Evolutionary conservation across 257 asterid species (phyloP).

Genomic region (Eustoma russellianum): DNA sequence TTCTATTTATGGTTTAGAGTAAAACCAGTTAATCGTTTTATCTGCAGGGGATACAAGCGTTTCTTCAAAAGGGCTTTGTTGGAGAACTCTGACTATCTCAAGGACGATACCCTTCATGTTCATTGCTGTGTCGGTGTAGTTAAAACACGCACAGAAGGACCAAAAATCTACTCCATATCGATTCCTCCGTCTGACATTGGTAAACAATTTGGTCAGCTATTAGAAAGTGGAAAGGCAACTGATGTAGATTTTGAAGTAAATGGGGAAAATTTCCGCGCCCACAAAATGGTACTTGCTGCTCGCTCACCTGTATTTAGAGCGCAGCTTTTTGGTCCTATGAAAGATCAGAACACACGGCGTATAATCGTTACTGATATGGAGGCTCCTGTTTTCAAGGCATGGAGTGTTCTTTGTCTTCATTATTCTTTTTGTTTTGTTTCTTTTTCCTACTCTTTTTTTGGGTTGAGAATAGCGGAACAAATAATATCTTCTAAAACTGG

Average conservation of each 20-base stretch:
- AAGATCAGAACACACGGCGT: slow-evolving; percentile 57
- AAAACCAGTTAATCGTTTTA: slow-evolving; percentile 1
- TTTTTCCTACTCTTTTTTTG: too few species aligned
- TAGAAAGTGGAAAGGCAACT: slow-evolving; percentile 65
- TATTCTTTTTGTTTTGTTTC: too few species aligned
- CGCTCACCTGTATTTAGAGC: slow-evolving; percentile 95
- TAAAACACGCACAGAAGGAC: slow-evolving; percentile 72
- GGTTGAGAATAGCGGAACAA: too few species aligned
- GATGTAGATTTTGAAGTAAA: slow-evolving; percentile 66
- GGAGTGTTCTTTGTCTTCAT: not conserved
- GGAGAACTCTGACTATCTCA: slow-evolving; percentile 80
- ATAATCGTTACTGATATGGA: slow-evolving; percentile 77
- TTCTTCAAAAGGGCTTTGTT: slow-evolving; percentile 64
- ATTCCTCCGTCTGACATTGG: slow-evolving; percentile 78
- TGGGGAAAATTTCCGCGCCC: slow-evolving; percentile 70
- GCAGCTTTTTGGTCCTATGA: slow-evolving; percentile 94
- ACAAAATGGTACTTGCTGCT: slow-evolving; percentile 89
- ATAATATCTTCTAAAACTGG: too few species aligned
- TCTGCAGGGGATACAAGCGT: slow-evolving; percentile 86
- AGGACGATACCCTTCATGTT: slow-evolving; percentile 82
- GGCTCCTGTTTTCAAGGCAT: slow-evolving; percentile 84
- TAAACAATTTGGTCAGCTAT: slow-evolving; percentile 70
- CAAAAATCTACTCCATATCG: slow-evolving; percentile 65
- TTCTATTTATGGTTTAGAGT: too few species aligned
- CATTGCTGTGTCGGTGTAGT: slow-evolving; percentile 94